A percentile compares a stretch with the other conserved stretches of the same genome.
Evolutionary conservation across 2,329 filamentous ascomycete genomes (phyloP).

Genomic region (Neofusicoccum kwambonambiense): DNA sequence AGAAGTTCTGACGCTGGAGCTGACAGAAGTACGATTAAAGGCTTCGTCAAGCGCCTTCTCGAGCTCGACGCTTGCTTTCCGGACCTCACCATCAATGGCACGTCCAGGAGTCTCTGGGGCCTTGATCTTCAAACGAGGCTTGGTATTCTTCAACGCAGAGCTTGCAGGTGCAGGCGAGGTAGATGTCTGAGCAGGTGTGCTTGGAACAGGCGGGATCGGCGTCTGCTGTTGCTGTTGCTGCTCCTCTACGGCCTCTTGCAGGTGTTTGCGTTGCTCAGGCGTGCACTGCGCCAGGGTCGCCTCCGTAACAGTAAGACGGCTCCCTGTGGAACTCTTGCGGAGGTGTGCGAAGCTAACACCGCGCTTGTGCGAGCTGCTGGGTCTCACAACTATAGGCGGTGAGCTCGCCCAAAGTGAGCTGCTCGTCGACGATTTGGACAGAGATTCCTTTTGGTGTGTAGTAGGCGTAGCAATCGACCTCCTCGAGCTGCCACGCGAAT

Average conservation of each 20-base stretch:
- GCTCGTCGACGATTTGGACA: constrained; percentile 42
- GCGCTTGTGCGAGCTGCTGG: constrained; percentile 56
- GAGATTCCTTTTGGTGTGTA: constrained; percentile 24
- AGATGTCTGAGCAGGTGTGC: constrained; percentile 8
- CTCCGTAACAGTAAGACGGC: constrained; percentile 31
- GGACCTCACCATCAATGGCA: constrained; percentile 71
- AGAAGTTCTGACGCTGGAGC: constrained; percentile 50
- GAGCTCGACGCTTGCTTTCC: constrained; percentile 80
- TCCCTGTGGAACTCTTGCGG: constrained; percentile 45
- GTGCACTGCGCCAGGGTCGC: constrained; percentile 29
- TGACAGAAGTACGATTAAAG: constrained; percentile 69
- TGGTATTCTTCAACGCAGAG: constrained; percentile 1
- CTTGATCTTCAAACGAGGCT: constrained; percentile 13
- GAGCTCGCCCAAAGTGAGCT: constrained; percentile 50
- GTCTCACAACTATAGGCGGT: constrained; percentile 47
- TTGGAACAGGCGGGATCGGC: constrained; percentile 1
- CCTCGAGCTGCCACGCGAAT: constrained; percentile 27
- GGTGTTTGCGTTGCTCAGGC: constrained; percentile 33
- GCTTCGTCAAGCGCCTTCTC: constrained; percentile 90
- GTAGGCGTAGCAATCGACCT: constrained; percentile 24
- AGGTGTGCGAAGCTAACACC: constrained; percentile 64
- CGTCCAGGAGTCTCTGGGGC: constrained; percentile 43
- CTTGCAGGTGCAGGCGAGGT: not conserved
- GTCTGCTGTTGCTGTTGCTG: constrained; percentile 34
- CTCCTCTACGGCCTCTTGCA: constrained; percentile 24